These are phyloP conservation scores for Ustilago shanxiensis DNA, from an alignment of 1,284 basidiomycete species.

Conservation along the genomic window DNA sequence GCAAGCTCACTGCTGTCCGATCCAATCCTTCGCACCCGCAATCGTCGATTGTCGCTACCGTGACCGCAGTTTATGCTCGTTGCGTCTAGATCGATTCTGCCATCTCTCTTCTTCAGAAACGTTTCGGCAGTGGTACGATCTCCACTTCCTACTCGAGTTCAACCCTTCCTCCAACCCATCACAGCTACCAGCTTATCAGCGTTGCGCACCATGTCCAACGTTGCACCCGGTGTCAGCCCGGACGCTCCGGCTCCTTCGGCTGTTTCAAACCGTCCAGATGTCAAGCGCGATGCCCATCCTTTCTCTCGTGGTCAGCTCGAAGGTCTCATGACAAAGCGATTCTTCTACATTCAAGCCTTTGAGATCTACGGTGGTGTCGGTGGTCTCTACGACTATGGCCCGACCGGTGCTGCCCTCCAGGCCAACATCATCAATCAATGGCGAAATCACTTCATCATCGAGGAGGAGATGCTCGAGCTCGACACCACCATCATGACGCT, in stretches of 20 bases:
- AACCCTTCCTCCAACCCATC: background rate
- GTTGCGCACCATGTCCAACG: constrained; percentile 39
- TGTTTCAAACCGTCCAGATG: constrained; percentile 49
- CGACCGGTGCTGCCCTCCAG: constrained; percentile 92
- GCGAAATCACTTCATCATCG: constrained; percentile 98
- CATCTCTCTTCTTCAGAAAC: constrained; percentile 20
- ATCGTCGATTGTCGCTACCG: background rate
- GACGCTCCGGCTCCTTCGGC: constrained; percentile 50
- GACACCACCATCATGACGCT: constrained; percentile 99
- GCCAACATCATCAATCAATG: constrained; percentile 97
- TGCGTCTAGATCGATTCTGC: constrained; percentile 38
- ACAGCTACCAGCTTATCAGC: constrained; percentile 9
- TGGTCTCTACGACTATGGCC: constrained; percentile 79
- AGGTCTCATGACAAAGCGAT: constrained; percentile 87
- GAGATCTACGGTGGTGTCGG: constrained; percentile 99
- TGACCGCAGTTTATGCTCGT: constrained; percentile 32
- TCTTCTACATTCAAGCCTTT: constrained; percentile 98
- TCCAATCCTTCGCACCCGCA: background rate
- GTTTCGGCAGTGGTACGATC: constrained; percentile 30
- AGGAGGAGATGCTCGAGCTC: constrained; percentile 98
- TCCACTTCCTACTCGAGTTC: background rate
- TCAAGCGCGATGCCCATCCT: constrained; percentile 76
- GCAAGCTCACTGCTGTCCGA: constrained; percentile 3
- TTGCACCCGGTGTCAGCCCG: constrained; percentile 36
- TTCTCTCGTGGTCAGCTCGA: constrained; percentile 92